Evolutionary conservation across 441 rosid genomes (phyloP).

Genomic region (Populus hybrid): DNA sequence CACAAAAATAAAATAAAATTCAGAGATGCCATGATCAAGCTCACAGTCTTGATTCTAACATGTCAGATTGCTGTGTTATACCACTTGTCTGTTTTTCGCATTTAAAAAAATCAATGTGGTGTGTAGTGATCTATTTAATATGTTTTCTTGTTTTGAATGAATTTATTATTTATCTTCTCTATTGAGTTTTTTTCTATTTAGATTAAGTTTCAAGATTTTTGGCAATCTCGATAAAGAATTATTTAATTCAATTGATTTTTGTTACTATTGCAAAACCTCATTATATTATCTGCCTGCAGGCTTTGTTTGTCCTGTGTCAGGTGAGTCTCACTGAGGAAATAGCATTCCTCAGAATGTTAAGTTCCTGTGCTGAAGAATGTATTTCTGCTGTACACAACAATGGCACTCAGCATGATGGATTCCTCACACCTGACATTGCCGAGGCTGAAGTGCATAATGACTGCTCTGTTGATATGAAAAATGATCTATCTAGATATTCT

Average conservation of each 20-base stretch:
- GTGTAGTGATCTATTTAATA: background rate
- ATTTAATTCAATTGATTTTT: background rate
- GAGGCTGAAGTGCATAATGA: constrained; percentile 19
- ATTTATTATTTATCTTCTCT: background rate
- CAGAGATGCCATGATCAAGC: background rate
- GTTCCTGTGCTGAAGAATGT: constrained; percentile 41
- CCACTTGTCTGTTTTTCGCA: background rate
- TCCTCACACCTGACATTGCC: constrained; percentile 22
- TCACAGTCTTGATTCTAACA: background rate
- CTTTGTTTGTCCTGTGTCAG: constrained; percentile 49
- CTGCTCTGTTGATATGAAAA: constrained; percentile 17
- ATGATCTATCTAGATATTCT: constrained; percentile 17
- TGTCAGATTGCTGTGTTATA: background rate
- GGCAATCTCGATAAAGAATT: background rate
- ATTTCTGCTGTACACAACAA: constrained; percentile 35
- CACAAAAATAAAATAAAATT: too few species aligned
- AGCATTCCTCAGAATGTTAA: constrained; percentile 30
- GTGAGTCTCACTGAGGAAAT: constrained; percentile 35
- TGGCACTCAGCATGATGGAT: constrained; percentile 41
- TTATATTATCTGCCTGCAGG: constrained; percentile 29
- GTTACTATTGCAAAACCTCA: background rate
- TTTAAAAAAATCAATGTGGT: background rate
- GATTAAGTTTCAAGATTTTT: background rate
- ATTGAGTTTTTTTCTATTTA: background rate
- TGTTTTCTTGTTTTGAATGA: background rate